These are phyloP conservation scores for Candida dubliniensis DNA, from an alignment of 1,139 yeast species.

Conservation along the genomic window DNA sequence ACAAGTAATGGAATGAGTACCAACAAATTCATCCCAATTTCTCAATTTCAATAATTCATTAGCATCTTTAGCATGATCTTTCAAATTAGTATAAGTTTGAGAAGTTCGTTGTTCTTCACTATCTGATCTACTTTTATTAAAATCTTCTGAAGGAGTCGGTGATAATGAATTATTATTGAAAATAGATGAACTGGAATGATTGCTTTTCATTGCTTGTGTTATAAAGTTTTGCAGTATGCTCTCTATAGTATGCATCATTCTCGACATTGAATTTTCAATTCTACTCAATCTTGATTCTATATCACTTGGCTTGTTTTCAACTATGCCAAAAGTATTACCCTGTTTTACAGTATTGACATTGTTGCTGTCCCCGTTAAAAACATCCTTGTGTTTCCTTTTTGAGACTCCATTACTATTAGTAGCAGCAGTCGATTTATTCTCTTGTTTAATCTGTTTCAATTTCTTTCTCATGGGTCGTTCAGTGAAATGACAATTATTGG, in stretches of 20 bases:
- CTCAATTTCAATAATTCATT: constrained; percentile 6
- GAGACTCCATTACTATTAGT: background rate
- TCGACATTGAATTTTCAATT: constrained; percentile 7
- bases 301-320: background rate
- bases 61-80: background rate
- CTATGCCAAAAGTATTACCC: background rate
- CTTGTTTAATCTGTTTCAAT: constrained; percentile 8
- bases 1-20: constrained; percentile 40
- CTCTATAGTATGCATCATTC: constrained; percentile 11
- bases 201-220: background rate
- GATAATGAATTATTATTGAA: too few relatives aligned
- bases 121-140: too few relatives aligned
- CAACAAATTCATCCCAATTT: constrained; percentile 28
- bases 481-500: constrained; percentile 27
- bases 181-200: background rate
- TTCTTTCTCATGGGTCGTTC: constrained; percentile 23
- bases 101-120: too few relatives aligned
- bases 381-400: background rate
- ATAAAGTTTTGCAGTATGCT: constrained; percentile 1
- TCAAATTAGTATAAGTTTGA: background rate
- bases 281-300: constrained; percentile 1
- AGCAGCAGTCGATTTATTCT: background rate
- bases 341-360: background rate
- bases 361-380: background rate
- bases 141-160: too few relatives aligned